phyloP scores from a whole-genome alignment of 768 basidiomycete species.

The Lactarius hatsudake region DNA sequence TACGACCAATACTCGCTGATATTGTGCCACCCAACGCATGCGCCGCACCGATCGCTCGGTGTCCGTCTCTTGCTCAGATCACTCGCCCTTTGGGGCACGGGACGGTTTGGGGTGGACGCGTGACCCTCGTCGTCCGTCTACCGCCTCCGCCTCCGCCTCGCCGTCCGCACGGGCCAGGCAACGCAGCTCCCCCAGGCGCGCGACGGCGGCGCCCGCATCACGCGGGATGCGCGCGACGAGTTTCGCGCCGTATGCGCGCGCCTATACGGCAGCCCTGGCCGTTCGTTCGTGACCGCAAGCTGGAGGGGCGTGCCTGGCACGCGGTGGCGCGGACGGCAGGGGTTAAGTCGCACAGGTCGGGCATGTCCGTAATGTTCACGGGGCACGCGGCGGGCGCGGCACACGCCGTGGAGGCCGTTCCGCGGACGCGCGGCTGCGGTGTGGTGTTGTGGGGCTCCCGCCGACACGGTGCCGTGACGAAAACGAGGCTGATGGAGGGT shows the following conservation, averaged over 20 bases:
- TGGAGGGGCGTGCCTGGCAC: slow-evolving; percentile 68
- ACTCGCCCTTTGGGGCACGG: slow-evolving; percentile 54
- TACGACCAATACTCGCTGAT: slow-evolving; percentile 97
- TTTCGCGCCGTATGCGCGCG: slow-evolving; percentile 71
- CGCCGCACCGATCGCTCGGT: slow-evolving; percentile 49
- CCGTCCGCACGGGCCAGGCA: slow-evolving; percentile 48
- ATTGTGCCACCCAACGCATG: slow-evolving; percentile 93
- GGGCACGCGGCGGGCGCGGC: slow-evolving; percentile 61
- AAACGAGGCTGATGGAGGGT: slow-evolving; percentile 51
- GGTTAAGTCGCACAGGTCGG: slow-evolving; percentile 83
- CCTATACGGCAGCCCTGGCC: slow-evolving; percentile 87
- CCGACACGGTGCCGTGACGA: slow-evolving; percentile 78
- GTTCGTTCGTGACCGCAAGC: slow-evolving; percentile 88
- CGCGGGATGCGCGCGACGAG: slow-evolving; percentile 72
- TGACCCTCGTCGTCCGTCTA: slow-evolving; percentile 46
- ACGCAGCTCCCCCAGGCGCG: slow-evolving; percentile 69
- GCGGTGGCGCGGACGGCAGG: slow-evolving; percentile 87
- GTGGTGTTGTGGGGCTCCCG: slow-evolving; percentile 30
- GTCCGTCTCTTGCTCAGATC: slow-evolving; percentile 42
- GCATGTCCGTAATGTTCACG: slow-evolving; percentile 85
- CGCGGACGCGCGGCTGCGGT: slow-evolving; percentile 54
- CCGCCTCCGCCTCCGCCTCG: too few relatives aligned
- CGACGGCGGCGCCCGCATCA: slow-evolving; percentile 71
- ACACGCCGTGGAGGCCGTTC: slow-evolving; percentile 53
- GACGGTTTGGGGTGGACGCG: slow-evolving; percentile 62